Conservation (phyloP, 225 moss, liverwort and hornwort genomes). For the Thuidium tamariscinum region DNA sequence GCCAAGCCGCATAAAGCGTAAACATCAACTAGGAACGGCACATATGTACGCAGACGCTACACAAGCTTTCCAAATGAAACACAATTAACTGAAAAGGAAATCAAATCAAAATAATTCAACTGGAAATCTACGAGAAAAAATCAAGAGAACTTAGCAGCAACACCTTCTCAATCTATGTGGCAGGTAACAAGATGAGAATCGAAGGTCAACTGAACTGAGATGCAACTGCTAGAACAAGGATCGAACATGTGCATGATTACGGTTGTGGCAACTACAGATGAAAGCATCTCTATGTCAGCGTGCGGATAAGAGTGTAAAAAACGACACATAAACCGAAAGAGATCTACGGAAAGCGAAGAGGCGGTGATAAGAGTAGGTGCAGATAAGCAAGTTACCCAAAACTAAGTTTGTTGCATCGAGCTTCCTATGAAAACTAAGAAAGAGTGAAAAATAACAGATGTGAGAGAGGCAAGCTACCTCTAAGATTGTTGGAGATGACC, state of each 20-base stretch:
- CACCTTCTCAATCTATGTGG: neutral
- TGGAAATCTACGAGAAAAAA: neutral
- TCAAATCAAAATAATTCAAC: neutral
- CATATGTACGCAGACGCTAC: neutral
- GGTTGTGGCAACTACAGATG: neutral
- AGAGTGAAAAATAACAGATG: neutral
- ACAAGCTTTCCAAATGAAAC: neutral
- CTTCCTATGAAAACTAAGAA: neutral
- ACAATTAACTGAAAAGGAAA: neutral
- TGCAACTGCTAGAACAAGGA: neutral
- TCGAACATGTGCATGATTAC: neutral
- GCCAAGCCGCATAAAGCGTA: neutral
- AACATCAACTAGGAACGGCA: neutral
- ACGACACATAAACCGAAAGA: neutral
- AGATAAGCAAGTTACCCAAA: neutral
- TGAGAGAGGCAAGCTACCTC: conserved; percentile 21
- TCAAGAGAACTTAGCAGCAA: neutral
- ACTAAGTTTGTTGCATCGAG: neutral
- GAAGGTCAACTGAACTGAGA: neutral
- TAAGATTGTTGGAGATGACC: conserved; percentile 9
- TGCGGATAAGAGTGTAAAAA: neutral
- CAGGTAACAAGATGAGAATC: neutral
- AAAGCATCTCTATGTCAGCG: neutral
- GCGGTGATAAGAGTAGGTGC: neutral
- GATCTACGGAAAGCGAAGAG: neutral